Percentiles rank a stretch among this genome's conserved stretches.
Evolutionary conservation across 768 basidiomycete species (phyloP).

Genomic region (Auriscalpium orientale): DNA sequence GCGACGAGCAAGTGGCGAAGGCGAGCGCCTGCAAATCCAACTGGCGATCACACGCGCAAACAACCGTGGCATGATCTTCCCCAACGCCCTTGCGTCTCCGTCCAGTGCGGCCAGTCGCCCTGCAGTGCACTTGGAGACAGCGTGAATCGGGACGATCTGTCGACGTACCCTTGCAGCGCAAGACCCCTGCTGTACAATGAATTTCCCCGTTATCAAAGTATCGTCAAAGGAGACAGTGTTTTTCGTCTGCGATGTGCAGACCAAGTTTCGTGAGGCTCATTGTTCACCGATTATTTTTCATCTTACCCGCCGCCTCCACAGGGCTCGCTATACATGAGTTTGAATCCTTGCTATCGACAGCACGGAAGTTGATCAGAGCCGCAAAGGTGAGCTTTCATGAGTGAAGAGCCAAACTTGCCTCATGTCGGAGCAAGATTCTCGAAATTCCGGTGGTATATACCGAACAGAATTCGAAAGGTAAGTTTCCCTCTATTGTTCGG

Average conservation of each 20-base stretch:
- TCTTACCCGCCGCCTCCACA: conserved; percentile 11
- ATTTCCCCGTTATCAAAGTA: conserved; percentile 23
- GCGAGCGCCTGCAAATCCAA: conserved; percentile 8
- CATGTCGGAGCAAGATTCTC: conserved; percentile 40
- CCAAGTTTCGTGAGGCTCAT: conserved; percentile 55
- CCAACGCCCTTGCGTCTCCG: no score
- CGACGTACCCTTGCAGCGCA: no score
- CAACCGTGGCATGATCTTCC: not conserved
- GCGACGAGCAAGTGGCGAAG: conserved; percentile 19
- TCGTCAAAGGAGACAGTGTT: conserved; percentile 43
- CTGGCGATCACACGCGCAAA: conserved; percentile 22
- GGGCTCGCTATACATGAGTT: conserved; percentile 58
- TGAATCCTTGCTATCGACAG: conserved; percentile 59
- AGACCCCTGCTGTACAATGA: no score
- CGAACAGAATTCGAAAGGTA: conserved; percentile 78
- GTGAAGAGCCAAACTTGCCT: not conserved
- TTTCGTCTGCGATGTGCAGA: conserved; percentile 82
- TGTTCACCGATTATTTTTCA: not conserved
- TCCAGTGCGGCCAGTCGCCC: no score
- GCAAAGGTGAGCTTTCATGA: conserved; percentile 44
- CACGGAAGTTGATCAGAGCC: conserved; percentile 69
- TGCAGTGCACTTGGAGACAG: no score
- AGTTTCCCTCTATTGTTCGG: conserved; percentile 6
- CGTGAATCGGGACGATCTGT: no score
- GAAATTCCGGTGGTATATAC: conserved; percentile 71